phyloP scores from a whole-genome alignment of 2,329 filamentous ascomycete species.

The Pseudogymnoascus pannorum region DNA sequence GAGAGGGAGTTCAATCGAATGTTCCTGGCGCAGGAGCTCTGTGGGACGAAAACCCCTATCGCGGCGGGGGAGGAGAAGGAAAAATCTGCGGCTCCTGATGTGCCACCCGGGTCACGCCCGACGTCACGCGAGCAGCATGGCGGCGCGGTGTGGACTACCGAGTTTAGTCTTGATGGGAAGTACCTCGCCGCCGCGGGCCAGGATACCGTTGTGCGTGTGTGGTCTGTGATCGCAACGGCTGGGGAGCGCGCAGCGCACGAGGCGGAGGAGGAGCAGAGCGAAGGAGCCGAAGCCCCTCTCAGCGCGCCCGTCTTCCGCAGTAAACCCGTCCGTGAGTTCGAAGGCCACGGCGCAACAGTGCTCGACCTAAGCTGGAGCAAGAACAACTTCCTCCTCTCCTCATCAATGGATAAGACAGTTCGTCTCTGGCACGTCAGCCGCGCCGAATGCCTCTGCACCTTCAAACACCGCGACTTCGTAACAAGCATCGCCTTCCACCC shows the following conservation, averaged over 20 bases:
- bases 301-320: constrained; percentile 86
- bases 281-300: constrained; percentile 53
- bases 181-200: constrained; percentile 90
- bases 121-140: constrained; percentile 17
- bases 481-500: constrained; percentile 94
- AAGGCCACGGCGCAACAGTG: constrained; percentile 77
- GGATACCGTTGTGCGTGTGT: constrained; percentile 78
- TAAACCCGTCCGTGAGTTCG: constrained; percentile 71
- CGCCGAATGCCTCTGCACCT: constrained; percentile 80
- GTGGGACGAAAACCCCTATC: constrained; percentile 42
- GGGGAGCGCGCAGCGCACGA: constrained; percentile 73
- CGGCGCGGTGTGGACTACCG: constrained; percentile 81
- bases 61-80: constrained; percentile 25
- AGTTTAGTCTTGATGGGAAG: constrained; percentile 86
- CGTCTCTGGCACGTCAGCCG: constrained; percentile 86
- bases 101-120: constrained; percentile 16
- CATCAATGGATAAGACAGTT: constrained; percentile 97
- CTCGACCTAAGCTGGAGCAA: constrained; percentile 97
- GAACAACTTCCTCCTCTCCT: constrained; percentile 93
- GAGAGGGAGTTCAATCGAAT: constrained; percentile 74
- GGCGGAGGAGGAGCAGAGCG: constrained; percentile 54
- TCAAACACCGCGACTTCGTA: constrained; percentile 91
- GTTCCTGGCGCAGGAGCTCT: constrained; percentile 88
- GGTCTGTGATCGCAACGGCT: constrained; percentile 75
- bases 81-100: constrained; percentile 28